Conservation (phyloP, 768 basidiomycete genomes). For the Boletellus ananiceps region DNA sequence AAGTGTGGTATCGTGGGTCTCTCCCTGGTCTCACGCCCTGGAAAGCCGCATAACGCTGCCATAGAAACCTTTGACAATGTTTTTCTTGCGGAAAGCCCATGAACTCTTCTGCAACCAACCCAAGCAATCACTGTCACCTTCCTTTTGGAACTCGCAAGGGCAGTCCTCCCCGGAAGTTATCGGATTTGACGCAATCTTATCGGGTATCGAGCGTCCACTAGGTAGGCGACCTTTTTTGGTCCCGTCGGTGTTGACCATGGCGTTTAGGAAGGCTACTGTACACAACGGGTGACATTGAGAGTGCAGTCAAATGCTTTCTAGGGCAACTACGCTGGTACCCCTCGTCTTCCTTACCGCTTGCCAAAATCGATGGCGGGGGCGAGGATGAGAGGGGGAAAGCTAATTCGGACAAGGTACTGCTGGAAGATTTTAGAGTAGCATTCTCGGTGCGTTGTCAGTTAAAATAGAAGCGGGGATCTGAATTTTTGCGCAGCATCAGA, state of each 20-base stretch:
- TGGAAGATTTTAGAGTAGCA: conserved; percentile 89
- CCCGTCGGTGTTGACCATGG: conserved; percentile 5
- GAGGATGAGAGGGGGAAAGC: conserved; percentile 29
- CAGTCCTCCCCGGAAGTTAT: conserved; percentile 33
- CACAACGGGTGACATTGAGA: conserved; percentile 78
- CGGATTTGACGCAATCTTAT: conserved; percentile 59
- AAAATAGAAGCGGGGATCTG: background rate
- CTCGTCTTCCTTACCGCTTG: conserved; percentile 11
- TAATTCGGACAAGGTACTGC: conserved; percentile 58
- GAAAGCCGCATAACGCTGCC: conserved; percentile 1
- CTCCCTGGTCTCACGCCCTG: conserved; percentile 3
- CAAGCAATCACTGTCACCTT: conserved; percentile 63
- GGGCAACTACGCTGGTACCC: conserved; percentile 55
- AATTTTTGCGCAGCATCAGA: conserved; percentile 58
- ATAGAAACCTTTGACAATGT: conserved; percentile 83
- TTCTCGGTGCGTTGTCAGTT: conserved; percentile 54
- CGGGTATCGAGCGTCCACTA: conserved; percentile 76
- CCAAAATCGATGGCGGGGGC: conserved; percentile 15
- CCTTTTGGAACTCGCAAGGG: conserved; percentile 75
- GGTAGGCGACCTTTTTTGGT: conserved; percentile 38
- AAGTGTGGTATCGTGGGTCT: conserved; percentile 76
- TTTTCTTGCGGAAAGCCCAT: conserved; percentile 70
- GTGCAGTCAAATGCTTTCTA: conserved; percentile 76
- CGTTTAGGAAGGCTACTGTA: conserved; percentile 76
- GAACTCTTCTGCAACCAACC: conserved; percentile 51